Conservation (phyloP, 495 filamentous ascomycete species). For the Podospora sp. region DNA sequence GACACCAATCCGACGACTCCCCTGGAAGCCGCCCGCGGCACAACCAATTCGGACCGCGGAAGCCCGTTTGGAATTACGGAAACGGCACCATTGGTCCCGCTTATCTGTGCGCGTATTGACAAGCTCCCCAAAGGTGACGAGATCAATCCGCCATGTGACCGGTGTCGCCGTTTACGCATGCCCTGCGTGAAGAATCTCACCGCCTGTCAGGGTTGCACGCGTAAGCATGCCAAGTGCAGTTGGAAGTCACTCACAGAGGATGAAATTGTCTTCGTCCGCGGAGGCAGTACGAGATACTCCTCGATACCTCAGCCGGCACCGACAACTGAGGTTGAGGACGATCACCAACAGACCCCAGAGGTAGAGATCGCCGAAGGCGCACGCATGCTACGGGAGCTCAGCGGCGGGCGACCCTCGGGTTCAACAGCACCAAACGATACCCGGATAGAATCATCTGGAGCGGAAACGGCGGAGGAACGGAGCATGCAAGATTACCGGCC, state of each 20-base stretch:
- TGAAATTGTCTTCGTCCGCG: constrained; percentile 50
- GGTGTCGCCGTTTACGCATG: constrained; percentile 77
- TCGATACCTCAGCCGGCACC: background rate
- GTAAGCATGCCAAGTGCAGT: constrained; percentile 82
- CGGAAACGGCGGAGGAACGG: background rate
- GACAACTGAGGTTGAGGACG: background rate
- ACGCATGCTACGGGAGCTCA: background rate
- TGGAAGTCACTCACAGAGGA: constrained; percentile 77
- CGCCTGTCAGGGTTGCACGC: constrained; percentile 83
- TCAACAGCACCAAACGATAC: background rate
- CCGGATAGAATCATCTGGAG: background rate
- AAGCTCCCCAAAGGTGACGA: constrained; percentile 69
- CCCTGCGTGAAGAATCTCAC: constrained; percentile 83
- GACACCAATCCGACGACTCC: constrained; percentile 13
- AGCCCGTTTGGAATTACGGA: background rate
- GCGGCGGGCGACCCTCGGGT: background rate
- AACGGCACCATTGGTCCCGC: constrained; percentile 42
- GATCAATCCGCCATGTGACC: constrained; percentile 78
- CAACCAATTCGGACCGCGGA: background rate
- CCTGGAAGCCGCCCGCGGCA: background rate
- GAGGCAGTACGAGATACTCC: background rate
- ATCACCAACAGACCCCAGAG: background rate
- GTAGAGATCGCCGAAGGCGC: background rate
- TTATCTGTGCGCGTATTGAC: constrained; percentile 77
- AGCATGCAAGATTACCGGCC: background rate